Evolutionary conservation across 768 basidiomycete genomes (phyloP).

Genomic region (Coprinopsis marcescibilis): DNA sequence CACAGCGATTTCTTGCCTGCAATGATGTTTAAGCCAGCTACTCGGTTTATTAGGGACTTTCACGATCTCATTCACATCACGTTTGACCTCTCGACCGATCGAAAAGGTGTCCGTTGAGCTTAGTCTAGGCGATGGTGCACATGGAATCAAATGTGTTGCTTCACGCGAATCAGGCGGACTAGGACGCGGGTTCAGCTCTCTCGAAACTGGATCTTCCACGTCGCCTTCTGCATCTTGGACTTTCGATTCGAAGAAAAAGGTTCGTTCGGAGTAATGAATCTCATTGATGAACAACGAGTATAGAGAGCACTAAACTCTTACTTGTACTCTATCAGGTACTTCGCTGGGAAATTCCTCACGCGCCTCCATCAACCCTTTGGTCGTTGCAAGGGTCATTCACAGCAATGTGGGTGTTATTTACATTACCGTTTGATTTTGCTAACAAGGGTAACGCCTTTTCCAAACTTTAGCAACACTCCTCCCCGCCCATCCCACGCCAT

Average conservation of each 20-base stretch:
- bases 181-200: slow-evolving; percentile 26
- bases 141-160: slow-evolving; percentile 65
- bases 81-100: slow-evolving; percentile 56
- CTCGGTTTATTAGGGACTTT: slow-evolving; percentile 37
- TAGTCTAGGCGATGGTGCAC: slow-evolving; percentile 69
- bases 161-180: slow-evolving; percentile 51
- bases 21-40: neutral
- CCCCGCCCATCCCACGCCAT: slow-evolving; percentile 71
- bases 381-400: slow-evolving; percentile 75
- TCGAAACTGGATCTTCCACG: slow-evolving; percentile 26
- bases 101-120: slow-evolving; percentile 70
- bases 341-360: slow-evolving; percentile 70
- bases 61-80: slow-evolving; percentile 57
- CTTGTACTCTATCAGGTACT: slow-evolving; percentile 60
- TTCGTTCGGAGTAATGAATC: slow-evolving; percentile 26
- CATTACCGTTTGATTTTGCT: neutral
- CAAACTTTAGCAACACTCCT: slow-evolving; percentile 26
- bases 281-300: too few relatives aligned
- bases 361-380: slow-evolving; percentile 64
- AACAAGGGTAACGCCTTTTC: neutral
- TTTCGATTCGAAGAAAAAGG: slow-evolving; percentile 67
- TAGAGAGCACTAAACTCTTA: too few relatives aligned
- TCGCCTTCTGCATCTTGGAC: slow-evolving; percentile 62
- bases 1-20: neutral
- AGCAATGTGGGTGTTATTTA: slow-evolving; percentile 30